Evolutionary conservation across 1,284 basidiomycete genomes (phyloP), one percentile per base, ranked within the genome.

Genomic region (Ustilago tritici): DNA sequence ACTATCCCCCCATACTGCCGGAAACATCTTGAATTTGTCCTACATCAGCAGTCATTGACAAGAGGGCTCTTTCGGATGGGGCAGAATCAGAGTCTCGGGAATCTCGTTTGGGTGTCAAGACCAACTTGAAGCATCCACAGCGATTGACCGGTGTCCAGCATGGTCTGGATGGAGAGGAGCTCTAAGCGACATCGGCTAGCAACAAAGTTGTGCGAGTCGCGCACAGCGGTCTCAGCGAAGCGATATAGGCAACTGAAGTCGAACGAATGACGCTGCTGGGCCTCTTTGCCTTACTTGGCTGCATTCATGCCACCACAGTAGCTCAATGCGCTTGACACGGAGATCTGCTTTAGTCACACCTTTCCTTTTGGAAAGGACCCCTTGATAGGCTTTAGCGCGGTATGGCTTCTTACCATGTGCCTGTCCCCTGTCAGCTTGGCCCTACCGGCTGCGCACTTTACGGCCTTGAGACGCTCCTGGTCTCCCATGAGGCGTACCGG

Each of bases 181-280:
- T 50, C 49, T 50, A 62, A 62, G 52, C 53, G 52, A 62, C 15
- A 31, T 62, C 60, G 60, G 52, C 53, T 55, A 62, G 52, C 50
- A 10, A 28, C 17, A 47, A 61, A 54, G 35, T 36, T 17, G 35
- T 54, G 31, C 38, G 12, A 34, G 28, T 50, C 49, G 49, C 28
- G 49, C 49, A 50, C 49, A 31, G 49, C 28, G 23, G 41, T 4
- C 31, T 17, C 12, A 41, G 52, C 50, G 36, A 38, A 36, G 35
- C 23, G 49, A 50, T 19, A 49, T 38, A 52, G n/a, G 19, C 43
- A 49, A 19, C 57, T 36, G 0, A 35, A 41, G 11, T 49, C 49
- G 34, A n/a, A 14, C 6, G 11, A 14, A 62, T 57, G 56, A 57
- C 46, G 54, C 32, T 17, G 53, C 31, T 9, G 2, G 28, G 54